Percentiles rank a stretch among this genome's conserved stretches.
Evolutionary conservation across 139 green algal genomes (phyloP).

Genomic region (Coelastrella sp.): DNA sequence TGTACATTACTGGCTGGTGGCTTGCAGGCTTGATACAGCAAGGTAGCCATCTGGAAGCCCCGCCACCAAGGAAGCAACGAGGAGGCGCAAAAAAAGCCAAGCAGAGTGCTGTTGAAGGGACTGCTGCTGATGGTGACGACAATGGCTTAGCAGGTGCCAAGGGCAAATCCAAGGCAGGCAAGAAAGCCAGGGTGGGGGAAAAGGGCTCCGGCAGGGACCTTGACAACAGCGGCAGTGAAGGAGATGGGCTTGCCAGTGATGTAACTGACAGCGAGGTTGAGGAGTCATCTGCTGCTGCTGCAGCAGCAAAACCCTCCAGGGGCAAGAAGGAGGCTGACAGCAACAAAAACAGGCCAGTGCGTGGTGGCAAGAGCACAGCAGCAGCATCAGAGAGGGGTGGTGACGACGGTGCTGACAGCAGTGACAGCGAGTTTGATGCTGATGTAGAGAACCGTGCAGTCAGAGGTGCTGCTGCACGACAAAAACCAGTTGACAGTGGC

Average conservation of each 20-base stretch:
- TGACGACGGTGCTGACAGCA: not conserved
- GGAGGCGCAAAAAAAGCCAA: not conserved
- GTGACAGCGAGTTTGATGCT: conserved; percentile 26
- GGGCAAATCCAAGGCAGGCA: no score
- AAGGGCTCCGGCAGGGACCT: no score
- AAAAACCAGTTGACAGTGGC: no score
- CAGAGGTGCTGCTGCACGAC: not conserved
- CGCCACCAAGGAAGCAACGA: not conserved
- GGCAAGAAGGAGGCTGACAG: not conserved
- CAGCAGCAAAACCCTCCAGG: not conserved
- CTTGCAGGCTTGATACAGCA: not conserved
- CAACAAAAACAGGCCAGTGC: not conserved
- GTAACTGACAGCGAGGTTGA: conserved; percentile 10
- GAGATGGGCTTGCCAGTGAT: not conserved
- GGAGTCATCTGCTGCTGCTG: not conserved
- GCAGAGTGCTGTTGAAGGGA: not conserved
- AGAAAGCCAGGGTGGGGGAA: no score
- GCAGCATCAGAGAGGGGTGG: not conserved
- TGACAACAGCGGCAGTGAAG: conserved; percentile 20
- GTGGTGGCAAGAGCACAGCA: conserved; percentile 2
- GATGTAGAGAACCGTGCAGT: conserved; percentile 29
- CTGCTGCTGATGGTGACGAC: not conserved
- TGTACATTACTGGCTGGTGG: not conserved
- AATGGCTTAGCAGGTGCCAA: not conserved
- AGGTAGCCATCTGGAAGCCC: not conserved